A percentile compares a stretch with the other conserved stretches of the same genome.
Conservation (phyloP, 495 filamentous ascomycete genomes). For the Annulohypoxylon stygium region DNA sequence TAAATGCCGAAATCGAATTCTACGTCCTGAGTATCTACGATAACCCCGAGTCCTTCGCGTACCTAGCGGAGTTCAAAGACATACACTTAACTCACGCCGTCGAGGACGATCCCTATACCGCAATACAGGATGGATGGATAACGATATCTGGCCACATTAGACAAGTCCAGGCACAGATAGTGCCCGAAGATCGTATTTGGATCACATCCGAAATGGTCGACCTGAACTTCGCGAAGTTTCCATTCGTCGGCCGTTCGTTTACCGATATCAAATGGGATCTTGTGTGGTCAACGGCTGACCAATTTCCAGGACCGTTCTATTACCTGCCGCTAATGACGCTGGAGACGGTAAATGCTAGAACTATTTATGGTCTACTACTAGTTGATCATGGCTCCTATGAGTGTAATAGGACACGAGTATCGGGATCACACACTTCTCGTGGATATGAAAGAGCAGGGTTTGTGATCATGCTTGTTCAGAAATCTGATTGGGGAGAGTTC, state of each 20-base stretch:
- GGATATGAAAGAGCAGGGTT: background rate
- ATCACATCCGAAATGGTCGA: background rate
- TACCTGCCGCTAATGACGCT: background rate
- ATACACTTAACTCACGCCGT: background rate
- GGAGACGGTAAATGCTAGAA: background rate
- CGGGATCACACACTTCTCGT: background rate
- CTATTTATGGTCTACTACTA: background rate
- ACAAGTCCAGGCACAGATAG: background rate
- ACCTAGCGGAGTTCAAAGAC: background rate
- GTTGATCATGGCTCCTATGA: background rate
- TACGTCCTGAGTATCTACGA: background rate
- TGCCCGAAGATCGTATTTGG: no score
- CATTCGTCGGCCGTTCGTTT: no score
- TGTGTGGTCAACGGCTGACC: no score
- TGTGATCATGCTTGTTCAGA: background rate
- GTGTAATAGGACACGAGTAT: background rate
- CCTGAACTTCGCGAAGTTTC: background rate
- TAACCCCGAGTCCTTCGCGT: background rate
- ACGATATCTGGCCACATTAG: background rate
- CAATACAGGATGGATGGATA: background rate
- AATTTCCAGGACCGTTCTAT: background rate
- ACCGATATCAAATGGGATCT: no score
- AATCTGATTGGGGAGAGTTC: background rate
- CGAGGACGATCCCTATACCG: background rate
- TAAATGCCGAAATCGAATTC: background rate